phyloP scores from a whole-genome alignment of 805 yeast genomes.

The Candida berthetii region DNA sequence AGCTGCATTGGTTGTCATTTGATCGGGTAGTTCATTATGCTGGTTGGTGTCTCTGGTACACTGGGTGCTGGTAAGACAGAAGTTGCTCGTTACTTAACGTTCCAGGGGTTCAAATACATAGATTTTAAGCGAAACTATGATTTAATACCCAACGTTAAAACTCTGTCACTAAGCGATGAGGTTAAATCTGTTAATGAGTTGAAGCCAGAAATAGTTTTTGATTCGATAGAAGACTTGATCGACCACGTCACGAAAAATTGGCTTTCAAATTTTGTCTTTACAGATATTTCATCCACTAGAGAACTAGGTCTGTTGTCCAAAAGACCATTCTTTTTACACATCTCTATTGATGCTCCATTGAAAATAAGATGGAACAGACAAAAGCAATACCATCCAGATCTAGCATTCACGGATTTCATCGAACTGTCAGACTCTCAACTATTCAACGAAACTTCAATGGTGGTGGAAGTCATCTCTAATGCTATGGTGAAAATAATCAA shows the following conservation, averaged over 20 bases:
- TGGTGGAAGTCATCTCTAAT: conserved; percentile 36
- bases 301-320: conserved; percentile 44
- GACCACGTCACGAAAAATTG: conserved; percentile 63
- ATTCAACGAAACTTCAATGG: conserved; percentile 15
- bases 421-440: conserved; percentile 27
- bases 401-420: conserved; percentile 29
- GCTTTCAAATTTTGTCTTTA: conserved; percentile 54
- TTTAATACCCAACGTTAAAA: conserved; percentile 7
- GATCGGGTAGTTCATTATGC: conserved; percentile 33
- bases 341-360: conserved; percentile 72
- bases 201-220: conserved; percentile 27
- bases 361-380: conserved; percentile 32
- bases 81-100: conserved; percentile 49
- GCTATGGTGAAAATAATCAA: conserved; percentile 59
- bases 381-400: conserved; percentile 18
- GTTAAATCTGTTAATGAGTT: conserved; percentile 5
- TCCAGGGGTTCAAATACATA: conserved; percentile 44
- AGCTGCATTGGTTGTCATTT: too few relatives aligned
- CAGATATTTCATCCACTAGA: conserved; percentile 37
- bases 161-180: conserved; percentile 10
- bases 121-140: conserved; percentile 12
- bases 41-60: conserved; percentile 72
- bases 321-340: conserved; percentile 80
- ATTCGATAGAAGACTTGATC: conserved; percentile 36
- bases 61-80: conserved; percentile 61